A percentile compares a stretch with the other conserved stretches of the same genome.
phyloP scores from a whole-genome alignment of 768 basidiomycete genomes.

The Auriscalpium vulgare region DNA sequence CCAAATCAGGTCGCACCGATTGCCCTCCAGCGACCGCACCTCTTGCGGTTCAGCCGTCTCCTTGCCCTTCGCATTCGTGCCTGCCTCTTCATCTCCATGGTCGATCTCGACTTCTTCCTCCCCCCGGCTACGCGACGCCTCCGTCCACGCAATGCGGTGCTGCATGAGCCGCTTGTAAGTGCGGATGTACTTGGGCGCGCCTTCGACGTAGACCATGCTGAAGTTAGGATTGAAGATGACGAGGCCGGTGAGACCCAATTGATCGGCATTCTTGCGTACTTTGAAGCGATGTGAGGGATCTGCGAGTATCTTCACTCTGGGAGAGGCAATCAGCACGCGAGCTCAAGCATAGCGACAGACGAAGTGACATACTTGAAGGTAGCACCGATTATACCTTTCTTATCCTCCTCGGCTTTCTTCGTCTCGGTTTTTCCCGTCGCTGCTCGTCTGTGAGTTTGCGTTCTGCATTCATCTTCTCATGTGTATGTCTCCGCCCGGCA shows the following conservation, averaged over 20 bases:
- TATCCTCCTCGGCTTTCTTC: constrained; percentile 84
- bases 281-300: constrained; percentile 95
- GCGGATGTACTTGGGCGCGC: constrained; percentile 75
- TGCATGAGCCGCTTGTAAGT: constrained; percentile 85
- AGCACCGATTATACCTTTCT: constrained; percentile 73
- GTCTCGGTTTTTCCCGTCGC: constrained; percentile 71
- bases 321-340: not conserved
- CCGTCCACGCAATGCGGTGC: constrained; percentile 89
- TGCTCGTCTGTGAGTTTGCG: constrained; percentile 91
- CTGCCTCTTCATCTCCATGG: constrained; percentile 37
- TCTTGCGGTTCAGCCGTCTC: constrained; percentile 26
- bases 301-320: constrained; percentile 77
- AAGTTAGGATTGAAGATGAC: constrained; percentile 89
- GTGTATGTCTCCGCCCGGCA: constrained; percentile 76
- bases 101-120: constrained; percentile 65
- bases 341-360: not conserved
- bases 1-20: constrained; percentile 89
- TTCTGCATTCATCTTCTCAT: constrained; percentile 91
- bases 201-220: constrained; percentile 90
- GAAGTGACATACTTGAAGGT: constrained; percentile 75
- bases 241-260: constrained; percentile 78
- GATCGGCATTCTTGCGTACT: constrained; percentile 93
- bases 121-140: constrained; percentile 73
- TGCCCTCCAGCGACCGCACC: constrained; percentile 66
- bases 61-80: constrained; percentile 27